Evolutionary conservation across 345 rosid genomes (phyloP).

Genomic region (Eucalyptus polyanthemos): DNA sequence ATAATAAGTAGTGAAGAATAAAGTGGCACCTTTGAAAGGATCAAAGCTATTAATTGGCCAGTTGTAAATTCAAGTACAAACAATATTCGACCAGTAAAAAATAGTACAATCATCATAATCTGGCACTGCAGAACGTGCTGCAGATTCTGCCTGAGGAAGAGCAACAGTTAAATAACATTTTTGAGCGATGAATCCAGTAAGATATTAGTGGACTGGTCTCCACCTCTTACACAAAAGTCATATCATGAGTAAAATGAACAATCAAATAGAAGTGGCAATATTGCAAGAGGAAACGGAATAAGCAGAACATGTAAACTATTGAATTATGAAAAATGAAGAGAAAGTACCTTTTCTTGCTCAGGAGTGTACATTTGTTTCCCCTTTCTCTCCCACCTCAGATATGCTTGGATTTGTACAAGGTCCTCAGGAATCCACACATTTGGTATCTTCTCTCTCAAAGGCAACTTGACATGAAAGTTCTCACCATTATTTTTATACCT

Average conservation of each 20-base stretch:
- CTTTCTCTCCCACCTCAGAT: conserved; percentile 94
- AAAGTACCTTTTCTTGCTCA: conserved; percentile 60
- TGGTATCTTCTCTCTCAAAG: conserved; percentile 24
- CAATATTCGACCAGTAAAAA: not conserved
- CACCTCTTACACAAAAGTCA: not conserved
- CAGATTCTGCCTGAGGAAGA: not conserved
- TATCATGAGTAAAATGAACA: not conserved
- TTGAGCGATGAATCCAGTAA: not conserved
- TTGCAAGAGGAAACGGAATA: not conserved
- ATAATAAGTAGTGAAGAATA: not conserved
- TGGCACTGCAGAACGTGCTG: not conserved
- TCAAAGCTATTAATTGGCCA: not conserved
- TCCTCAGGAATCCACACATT: conserved; percentile 75
- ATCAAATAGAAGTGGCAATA: not conserved
- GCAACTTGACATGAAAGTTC: conserved; percentile 73
- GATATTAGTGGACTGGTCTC: not conserved
- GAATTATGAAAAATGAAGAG: not conserved
- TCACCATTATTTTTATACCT: conserved; percentile 87
- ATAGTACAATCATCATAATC: not conserved
- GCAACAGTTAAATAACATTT: not conserved
- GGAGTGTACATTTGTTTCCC: conserved; percentile 85
- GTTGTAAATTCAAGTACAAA: not conserved
- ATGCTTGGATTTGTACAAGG: conserved; percentile 91
- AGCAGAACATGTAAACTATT: not conserved
- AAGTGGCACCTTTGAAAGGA: not conserved